Evolutionary conservation across 768 basidiomycete species (phyloP).

Genomic region (Calvatia gigantea): DNA sequence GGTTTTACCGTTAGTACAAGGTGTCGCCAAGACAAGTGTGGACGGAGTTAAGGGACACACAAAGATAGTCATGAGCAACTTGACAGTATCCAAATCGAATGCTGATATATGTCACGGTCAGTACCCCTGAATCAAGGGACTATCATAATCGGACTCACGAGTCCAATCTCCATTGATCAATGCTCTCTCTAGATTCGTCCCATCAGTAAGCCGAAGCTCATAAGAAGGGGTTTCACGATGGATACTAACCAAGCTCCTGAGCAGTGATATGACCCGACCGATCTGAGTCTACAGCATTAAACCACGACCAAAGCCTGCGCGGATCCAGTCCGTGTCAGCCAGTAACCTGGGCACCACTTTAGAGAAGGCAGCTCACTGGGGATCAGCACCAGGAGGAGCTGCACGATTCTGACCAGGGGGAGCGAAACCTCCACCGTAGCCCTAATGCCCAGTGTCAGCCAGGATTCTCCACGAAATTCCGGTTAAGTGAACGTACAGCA

Average conservation of each 20-base stretch:
- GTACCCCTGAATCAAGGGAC: background rate
- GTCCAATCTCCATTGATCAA: conserved; percentile 69
- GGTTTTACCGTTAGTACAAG: background rate
- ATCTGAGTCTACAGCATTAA: conserved; percentile 64
- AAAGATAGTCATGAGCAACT: conserved; percentile 80
- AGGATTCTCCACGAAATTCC: background rate
- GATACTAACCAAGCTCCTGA: conserved; percentile 59
- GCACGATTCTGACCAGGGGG: conserved; percentile 31
- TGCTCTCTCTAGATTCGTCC: conserved; percentile 35
- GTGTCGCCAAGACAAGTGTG: background rate
- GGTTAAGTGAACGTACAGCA: background rate
- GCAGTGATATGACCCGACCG: conserved; percentile 65
- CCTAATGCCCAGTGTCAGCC: conserved; percentile 18
- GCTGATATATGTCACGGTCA: conserved; percentile 33
- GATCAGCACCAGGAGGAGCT: conserved; percentile 68
- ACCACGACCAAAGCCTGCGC: conserved; percentile 70
- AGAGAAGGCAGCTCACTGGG: conserved; percentile 52
- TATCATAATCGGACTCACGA: conserved; percentile 42
- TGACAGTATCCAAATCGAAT: conserved; percentile 85
- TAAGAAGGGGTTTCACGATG: background rate
- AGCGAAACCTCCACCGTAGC: conserved; percentile 38
- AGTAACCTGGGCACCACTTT: background rate
- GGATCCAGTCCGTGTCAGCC: background rate
- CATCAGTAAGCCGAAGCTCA: background rate
- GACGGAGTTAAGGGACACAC: conserved; percentile 34